phyloP scores from a whole-genome alignment of 2,329 filamentous ascomycete genomes.

The Microascus cirrosus region DNA sequence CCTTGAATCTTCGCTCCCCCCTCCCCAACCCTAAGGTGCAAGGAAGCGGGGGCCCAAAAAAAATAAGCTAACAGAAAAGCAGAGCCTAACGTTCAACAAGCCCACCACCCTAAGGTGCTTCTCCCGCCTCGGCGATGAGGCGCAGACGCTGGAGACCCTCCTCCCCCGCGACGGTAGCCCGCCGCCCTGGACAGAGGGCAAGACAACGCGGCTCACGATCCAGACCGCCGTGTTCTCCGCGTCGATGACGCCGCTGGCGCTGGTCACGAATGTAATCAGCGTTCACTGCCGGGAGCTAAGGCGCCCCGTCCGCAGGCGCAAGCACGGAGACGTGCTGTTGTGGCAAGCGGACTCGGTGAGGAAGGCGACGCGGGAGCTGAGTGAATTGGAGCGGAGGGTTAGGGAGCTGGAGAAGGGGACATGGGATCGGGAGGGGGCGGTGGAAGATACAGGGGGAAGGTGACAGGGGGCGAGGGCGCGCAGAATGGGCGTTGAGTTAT shows the following conservation, averaged over 20 bases:
- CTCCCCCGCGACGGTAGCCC: not conserved
- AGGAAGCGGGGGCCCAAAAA: no score
- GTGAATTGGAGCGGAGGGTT: slow-evolving; percentile 45
- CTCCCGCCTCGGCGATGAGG: not conserved
- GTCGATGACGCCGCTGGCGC: slow-evolving; percentile 5
- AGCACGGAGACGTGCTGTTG: no score
- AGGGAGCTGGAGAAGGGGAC: slow-evolving; percentile 56
- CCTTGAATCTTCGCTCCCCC: no score
- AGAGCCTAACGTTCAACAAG: no score
- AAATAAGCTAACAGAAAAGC: no score
- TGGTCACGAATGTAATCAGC: slow-evolving; percentile 1
- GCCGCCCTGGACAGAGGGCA: not conserved
- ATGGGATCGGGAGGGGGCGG: slow-evolving; percentile 62
- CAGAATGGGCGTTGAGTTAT: not conserved
- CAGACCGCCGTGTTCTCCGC: not conserved
- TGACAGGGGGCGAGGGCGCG: slow-evolving; percentile 3
- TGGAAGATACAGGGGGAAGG: slow-evolving; percentile 51
- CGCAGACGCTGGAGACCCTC: not conserved
- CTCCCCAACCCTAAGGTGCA: no score
- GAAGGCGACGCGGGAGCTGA: slow-evolving; percentile 46
- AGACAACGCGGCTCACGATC: not conserved
- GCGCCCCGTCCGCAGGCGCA: no score
- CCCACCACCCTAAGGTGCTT: no score
- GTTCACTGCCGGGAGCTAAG: not conserved
- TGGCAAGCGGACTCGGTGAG: slow-evolving; percentile 52